Evolutionary conservation across 1,139 yeast species (phyloP).

Genomic region (Candida gigantensis): DNA sequence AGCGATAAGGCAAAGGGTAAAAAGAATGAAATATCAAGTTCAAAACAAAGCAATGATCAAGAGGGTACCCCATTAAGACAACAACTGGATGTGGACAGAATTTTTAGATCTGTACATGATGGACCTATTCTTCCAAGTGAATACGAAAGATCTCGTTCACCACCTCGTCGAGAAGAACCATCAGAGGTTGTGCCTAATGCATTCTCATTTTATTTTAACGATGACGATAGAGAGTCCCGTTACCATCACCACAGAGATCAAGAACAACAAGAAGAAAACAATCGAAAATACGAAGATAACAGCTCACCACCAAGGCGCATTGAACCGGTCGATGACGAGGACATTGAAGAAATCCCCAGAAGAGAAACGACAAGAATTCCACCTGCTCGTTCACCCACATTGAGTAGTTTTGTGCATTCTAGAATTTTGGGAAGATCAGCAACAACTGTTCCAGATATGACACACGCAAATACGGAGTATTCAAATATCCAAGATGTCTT

Average conservation of each 20-base stretch:
- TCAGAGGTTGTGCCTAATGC: constrained; percentile 30
- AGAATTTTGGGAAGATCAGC: constrained; percentile 16
- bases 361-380: constrained; percentile 3
- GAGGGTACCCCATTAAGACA: constrained; percentile 8
- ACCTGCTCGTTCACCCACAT: constrained; percentile 12
- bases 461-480: constrained; percentile 1
- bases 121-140: constrained; percentile 3
- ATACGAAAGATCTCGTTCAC: constrained; percentile 4
- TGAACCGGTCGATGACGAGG: constrained; percentile 3
- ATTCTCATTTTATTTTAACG: constrained; percentile 25
- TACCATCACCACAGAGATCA: constrained; percentile 25
- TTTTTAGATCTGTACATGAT: constrained; percentile 8
- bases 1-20: neutral
- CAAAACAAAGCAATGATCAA: too few species aligned
- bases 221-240: constrained; percentile 28
- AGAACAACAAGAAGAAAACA: neutral
- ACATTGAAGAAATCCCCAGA: neutral
- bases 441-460: constrained; percentile 8
- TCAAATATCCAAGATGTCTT: constrained; percentile 8
- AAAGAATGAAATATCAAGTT: neutral
- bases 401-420: constrained; percentile 17
- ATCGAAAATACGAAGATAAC: constrained; percentile 16
- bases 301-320: constrained; percentile 7
- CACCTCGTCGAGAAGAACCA: constrained; percentile 18
- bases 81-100: constrained; percentile 6